Conservation (phyloP, 352 stramenopile species). For the Phytophthora foliorum region DNA sequence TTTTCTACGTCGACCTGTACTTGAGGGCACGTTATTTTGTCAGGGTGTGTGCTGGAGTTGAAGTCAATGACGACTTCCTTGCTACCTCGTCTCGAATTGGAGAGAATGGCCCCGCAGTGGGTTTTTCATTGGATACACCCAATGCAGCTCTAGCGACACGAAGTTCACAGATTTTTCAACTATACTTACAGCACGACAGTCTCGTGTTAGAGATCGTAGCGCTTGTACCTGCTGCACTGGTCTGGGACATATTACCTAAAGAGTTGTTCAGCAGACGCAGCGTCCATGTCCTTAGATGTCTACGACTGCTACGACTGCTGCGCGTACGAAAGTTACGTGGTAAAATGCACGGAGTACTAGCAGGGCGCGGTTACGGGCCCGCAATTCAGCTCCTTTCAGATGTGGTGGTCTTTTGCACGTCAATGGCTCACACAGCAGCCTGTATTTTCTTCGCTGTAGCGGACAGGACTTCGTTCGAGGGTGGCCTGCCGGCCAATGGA, state of each 20-base stretch:
- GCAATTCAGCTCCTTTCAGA: slow-evolving; percentile 60
- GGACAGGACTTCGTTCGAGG: slow-evolving; percentile 52
- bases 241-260: slow-evolving; percentile 74
- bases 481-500: slow-evolving; percentile 50
- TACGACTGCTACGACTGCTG: slow-evolving; percentile 61
- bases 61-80: slow-evolving; percentile 24
- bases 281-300: slow-evolving; percentile 42
- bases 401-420: slow-evolving; percentile 54
- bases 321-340: slow-evolving; percentile 52
- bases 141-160: slow-evolving; percentile 19
- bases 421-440: slow-evolving; percentile 53
- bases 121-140: slow-evolving; percentile 11
- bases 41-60: slow-evolving; percentile 21
- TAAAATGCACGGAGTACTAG: slow-evolving; percentile 52
- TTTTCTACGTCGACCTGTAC: slow-evolving; percentile 66
- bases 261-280: slow-evolving; percentile 37
- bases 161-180: slow-evolving; percentile 35
- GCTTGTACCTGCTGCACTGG: slow-evolving; percentile 48
- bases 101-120: neutral
- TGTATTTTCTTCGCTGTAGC: slow-evolving; percentile 70
- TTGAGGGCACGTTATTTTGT: slow-evolving; percentile 59
- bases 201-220: slow-evolving; percentile 44
- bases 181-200: slow-evolving; percentile 56
- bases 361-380: slow-evolving; percentile 51
- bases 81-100: neutral